Conservation (phyloP, 345 rosid genomes). For the Camelina laxa region DNA sequence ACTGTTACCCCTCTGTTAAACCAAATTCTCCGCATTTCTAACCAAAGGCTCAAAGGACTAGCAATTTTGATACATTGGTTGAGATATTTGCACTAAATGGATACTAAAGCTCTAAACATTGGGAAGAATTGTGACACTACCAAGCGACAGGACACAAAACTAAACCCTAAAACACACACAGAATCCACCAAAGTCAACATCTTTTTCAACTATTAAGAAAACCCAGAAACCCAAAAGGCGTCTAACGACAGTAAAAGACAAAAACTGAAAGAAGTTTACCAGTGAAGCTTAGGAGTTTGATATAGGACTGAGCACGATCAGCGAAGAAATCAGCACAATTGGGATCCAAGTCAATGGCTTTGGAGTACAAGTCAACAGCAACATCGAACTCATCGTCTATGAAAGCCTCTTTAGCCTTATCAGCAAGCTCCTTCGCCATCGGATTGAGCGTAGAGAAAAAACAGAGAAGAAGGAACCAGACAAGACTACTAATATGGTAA, state of each 20-base stretch:
- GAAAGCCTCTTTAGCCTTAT: constrained; percentile 84
- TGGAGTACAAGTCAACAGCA: constrained; percentile 75
- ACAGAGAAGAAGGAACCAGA: neutral
- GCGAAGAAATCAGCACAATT: constrained; percentile 68
- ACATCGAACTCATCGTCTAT: constrained; percentile 87
- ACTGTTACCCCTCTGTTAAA: neutral
- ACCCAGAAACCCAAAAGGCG: neutral
- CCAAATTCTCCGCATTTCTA: neutral
- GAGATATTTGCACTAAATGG: neutral
- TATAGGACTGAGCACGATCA: constrained; percentile 91
- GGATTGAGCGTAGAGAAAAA: neutral
- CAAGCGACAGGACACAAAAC: neutral
- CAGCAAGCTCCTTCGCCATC: constrained; percentile 73
- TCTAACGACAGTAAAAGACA: neutral
- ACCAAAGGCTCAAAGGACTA: constrained; percentile 2
- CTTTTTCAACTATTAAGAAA: neutral
- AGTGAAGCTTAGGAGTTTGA: constrained; percentile 71
- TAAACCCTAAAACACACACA: neutral
- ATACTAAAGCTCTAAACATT: neutral
- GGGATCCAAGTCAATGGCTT: constrained; percentile 75
- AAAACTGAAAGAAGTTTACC: constrained; percentile 50
- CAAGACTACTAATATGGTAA: neutral
- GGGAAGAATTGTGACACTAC: neutral
- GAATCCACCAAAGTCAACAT: neutral
- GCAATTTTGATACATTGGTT: constrained; percentile 8